Conservation (phyloP, 2,329 filamentous ascomycete genomes). For the Xylariales sp. region DNA sequence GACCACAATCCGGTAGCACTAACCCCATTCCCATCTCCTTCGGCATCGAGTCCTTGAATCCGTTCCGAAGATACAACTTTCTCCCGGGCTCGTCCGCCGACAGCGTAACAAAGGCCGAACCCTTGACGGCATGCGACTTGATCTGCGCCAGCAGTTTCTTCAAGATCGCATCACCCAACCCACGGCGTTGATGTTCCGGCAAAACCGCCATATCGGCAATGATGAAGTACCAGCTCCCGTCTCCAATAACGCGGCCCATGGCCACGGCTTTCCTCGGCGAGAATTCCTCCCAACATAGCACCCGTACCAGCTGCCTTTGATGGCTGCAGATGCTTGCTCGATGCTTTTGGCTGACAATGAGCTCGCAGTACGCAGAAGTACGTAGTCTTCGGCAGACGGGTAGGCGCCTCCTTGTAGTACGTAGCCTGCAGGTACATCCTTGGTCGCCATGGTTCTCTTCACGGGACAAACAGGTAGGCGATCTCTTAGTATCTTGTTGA, state of each 20-base stretch:
- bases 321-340: constrained; percentile 30
- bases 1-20: not conserved
- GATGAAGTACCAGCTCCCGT: constrained; percentile 47
- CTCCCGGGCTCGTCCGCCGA: constrained; percentile 41
- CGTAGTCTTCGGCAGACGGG: constrained; percentile 30
- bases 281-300: constrained; percentile 30
- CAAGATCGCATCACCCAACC: constrained; percentile 41
- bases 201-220: constrained; percentile 47
- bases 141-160: constrained; percentile 36
- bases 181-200: constrained; percentile 41
- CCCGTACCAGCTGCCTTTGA: constrained; percentile 37
- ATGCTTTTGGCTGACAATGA: constrained; percentile 32
- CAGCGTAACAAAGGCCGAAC: constrained; percentile 36
- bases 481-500: no score
- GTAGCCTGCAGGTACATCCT: constrained; percentile 29
- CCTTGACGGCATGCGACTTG: constrained; percentile 32
- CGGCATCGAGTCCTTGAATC: constrained; percentile 37
- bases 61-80: constrained; percentile 39
- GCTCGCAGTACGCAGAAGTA: constrained; percentile 30
- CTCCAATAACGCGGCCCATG: constrained; percentile 47
- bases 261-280: constrained; percentile 28
- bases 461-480: not conserved
- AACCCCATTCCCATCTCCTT: constrained; percentile 32
- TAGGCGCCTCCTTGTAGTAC: constrained; percentile 27
- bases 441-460: not conserved